Conservation (phyloP, 257 asterid species). For the Solanum piurae region DNA sequence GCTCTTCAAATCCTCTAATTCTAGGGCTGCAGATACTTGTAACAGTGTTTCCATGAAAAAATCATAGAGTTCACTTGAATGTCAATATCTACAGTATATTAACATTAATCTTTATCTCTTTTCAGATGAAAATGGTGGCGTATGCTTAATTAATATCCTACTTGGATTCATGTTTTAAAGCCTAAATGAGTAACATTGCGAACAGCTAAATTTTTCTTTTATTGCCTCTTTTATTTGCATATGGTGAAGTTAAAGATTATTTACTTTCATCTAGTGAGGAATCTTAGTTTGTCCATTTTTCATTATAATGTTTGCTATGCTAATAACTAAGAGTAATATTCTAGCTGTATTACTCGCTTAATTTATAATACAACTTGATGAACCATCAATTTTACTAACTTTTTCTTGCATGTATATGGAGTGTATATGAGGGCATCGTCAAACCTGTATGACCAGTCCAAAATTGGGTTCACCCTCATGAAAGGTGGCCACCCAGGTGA, state of each 20-base stretch:
- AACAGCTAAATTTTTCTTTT: not conserved
- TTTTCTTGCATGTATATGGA: not conserved
- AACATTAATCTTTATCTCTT: not conserved
- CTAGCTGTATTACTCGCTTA: not conserved
- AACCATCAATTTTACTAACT: not conserved
- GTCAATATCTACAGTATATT: not conserved
- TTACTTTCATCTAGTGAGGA: not conserved
- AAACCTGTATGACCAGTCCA: slow-evolving; percentile 97
- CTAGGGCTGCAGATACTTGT: not conserved
- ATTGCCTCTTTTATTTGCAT: not conserved
- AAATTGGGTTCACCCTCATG: slow-evolving; percentile 94
- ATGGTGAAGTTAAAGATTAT: not conserved
- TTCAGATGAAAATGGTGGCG: not conserved
- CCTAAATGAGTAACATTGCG: not conserved
- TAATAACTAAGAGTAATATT: not conserved
- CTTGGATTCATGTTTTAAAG: not conserved
- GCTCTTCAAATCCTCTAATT: not conserved
- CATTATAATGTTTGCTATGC: not conserved
- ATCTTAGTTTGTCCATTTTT: not conserved
- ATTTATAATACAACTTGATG: not conserved
- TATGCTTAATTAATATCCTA: not conserved
- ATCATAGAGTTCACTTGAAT: not conserved
- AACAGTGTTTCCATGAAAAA: not conserved
- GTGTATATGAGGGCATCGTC: not conserved
- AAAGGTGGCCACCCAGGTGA: slow-evolving; percentile 96